phyloP scores from a whole-genome alignment of 1,139 yeast genomes.

The Citeromyces hawaiiensis region DNA sequence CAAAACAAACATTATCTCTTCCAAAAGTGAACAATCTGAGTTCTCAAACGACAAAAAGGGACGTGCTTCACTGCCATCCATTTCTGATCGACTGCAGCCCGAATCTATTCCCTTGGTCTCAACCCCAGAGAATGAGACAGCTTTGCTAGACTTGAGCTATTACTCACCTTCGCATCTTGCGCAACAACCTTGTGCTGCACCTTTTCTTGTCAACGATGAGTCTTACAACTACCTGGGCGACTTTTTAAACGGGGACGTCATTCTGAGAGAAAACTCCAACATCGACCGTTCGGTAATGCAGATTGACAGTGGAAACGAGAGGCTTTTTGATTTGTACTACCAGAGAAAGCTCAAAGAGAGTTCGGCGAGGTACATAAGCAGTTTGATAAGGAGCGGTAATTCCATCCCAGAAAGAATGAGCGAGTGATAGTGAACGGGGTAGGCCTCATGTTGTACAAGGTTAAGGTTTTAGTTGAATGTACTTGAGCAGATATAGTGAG shows the following conservation, averaged over 20 bases:
- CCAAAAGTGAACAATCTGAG: neutral
- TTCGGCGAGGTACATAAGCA: neutral
- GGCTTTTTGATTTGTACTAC: neutral
- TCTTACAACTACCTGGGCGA: neutral
- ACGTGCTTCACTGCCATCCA: neutral
- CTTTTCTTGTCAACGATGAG: neutral
- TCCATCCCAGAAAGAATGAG: neutral
- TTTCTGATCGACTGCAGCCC: neutral
- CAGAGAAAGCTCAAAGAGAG: neutral
- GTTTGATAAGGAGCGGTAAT: neutral
- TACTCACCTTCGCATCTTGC: neutral
- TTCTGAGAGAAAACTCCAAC: neutral
- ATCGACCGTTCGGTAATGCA: neutral
- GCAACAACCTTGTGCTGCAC: neutral
- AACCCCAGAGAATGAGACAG: neutral
- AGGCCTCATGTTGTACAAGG: too few relatives aligned
- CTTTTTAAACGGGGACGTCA: neutral
- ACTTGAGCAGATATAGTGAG: too few relatives aligned
- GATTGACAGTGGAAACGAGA: neutral
- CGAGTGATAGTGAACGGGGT: neutral
- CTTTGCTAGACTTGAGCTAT: neutral
- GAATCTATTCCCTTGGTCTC: neutral
- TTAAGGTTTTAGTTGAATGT: too few relatives aligned
- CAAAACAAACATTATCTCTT: neutral
- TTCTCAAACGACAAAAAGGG: neutral